phyloP scores from a whole-genome alignment of 2,329 filamentous ascomycete genomes.

The Colletotrichum theobromicola region DNA sequence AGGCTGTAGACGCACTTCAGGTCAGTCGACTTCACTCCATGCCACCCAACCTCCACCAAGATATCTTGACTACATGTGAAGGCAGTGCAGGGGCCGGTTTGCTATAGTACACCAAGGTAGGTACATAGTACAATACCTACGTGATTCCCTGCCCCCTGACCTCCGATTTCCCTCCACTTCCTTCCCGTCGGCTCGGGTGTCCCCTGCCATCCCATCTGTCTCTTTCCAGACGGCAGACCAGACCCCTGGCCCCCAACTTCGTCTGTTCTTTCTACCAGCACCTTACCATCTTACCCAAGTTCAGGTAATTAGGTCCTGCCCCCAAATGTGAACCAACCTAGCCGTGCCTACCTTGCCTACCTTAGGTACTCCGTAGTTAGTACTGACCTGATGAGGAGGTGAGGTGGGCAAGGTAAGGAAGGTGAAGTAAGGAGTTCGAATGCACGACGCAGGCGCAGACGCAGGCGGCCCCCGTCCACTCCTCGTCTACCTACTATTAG shows the following conservation, averaged over 20 bases:
- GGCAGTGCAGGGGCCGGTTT: neutral
- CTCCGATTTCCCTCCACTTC: neutral
- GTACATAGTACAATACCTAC: neutral
- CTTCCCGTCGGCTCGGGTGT: slow-evolving; percentile 2
- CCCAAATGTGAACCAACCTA: neutral
- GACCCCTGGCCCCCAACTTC: neutral
- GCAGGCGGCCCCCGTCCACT: neutral
- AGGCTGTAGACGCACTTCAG: neutral
- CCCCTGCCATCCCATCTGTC: neutral
- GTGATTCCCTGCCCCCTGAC: neutral
- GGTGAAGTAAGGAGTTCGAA: neutral
- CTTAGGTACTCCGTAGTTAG: neutral
- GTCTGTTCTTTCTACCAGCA: neutral
- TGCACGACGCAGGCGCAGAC: neutral
- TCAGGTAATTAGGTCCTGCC: neutral
- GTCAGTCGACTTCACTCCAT: neutral
- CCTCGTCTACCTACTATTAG: neutral
- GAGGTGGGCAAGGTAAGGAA: neutral
- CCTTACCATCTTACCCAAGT: neutral
- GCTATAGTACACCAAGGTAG: too few relatives aligned
- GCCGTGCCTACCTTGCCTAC: neutral
- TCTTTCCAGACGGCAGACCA: neutral
- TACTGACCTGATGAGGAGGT: neutral
- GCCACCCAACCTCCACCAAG: neutral
- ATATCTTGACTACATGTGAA: neutral